Evolutionary conservation across 306 rosid genomes (phyloP), one percentile per base, ranked within the genome.

Genomic region (Vachellia pachyceras): DNA sequence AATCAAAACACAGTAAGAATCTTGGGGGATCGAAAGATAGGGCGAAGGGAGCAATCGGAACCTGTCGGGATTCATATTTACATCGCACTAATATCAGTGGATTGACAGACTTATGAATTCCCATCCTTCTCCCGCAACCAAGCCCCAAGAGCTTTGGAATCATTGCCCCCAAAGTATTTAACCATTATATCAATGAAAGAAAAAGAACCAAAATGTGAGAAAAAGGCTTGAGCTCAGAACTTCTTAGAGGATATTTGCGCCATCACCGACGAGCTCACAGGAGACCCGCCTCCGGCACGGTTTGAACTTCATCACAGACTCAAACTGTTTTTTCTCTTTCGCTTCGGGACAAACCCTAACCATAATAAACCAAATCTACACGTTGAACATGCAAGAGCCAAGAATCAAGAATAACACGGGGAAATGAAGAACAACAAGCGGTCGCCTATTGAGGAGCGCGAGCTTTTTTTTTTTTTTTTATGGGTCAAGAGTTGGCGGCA

Each of bases 181-280:
- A 14, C 4, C 78, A 20, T 36, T 36, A 8, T 7, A 41, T 36
- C 71, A 37, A 25, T 10, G 39, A 60, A 11, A 60, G 4, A 3
- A 23, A 58, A 20, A 9, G 3, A 0, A 5, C 7, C 29, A 35
- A 33, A 6, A 4, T 52, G 41, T 3, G 6, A 39, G 11, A 55
- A 41, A n/a, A n/a, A 22, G 5, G 3, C 7, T 54, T 44, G 58
- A 90, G 91, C 98, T 95, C 97, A 91, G 97, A 95, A 95, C 98
- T 95, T 95, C 98, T 92, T 95, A 95, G 98, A 95, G 97, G 97
- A 81, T 72, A 77, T 18, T 82, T 85, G 97, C 75, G 88, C 97
- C 95, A 77, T 92, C 98, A 95, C 35, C 75, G 89, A 80, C 91
- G 80, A 74, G 72, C 80, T 71, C 58, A 23, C 4, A 2, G 55